Percentiles rank a stretch among this genome's conserved stretches.
Evolutionary conservation across 73 alveolate genomes (phyloP).

Genomic region (Loxodes magnus): DNA sequence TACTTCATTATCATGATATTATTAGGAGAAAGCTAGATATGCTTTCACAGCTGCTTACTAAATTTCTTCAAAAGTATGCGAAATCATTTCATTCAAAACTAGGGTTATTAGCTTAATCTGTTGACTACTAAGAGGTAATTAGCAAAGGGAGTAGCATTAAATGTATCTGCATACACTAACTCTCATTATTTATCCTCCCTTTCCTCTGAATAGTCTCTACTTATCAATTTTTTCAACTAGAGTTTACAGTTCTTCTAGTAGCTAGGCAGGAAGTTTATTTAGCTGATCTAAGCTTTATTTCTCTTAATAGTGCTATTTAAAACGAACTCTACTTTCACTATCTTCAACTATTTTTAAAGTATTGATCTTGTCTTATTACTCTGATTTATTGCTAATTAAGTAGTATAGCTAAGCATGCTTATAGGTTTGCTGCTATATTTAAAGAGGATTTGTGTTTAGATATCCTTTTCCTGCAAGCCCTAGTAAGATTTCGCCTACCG

Average conservation of each 20-base stretch:
- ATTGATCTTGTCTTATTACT: background rate
- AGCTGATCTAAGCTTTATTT: slow-evolving; percentile 29
- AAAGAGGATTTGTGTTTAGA: slow-evolving; percentile 18
- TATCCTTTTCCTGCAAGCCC: slow-evolving; percentile 80
- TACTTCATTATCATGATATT: slow-evolving; percentile 40
- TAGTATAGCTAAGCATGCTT: slow-evolving; percentile 10
- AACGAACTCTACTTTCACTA: slow-evolving; percentile 59
- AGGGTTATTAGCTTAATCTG: slow-evolving; percentile 38
- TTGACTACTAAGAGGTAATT: slow-evolving; percentile 40
- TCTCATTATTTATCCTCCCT: slow-evolving; percentile 95
- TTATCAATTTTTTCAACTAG: slow-evolving; percentile 63
- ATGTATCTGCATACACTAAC: slow-evolving; percentile 76
- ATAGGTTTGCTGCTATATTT: slow-evolving; percentile 50
- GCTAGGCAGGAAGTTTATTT: slow-evolving; percentile 31
- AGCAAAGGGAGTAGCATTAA: slow-evolving; percentile 48
- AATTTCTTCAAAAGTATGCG: slow-evolving; percentile 69
- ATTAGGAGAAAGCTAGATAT: slow-evolving; percentile 34
- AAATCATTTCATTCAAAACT: slow-evolving; percentile 57
- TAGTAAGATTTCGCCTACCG: slow-evolving; percentile 75
- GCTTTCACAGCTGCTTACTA: slow-evolving; percentile 65
- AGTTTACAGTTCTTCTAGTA: slow-evolving; percentile 11
- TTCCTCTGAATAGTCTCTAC: slow-evolving; percentile 82
- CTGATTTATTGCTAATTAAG: background rate
- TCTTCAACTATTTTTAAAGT: slow-evolving; percentile 10
- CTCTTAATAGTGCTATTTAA: slow-evolving; percentile 41